Conservation (phyloP, 768 basidiomycete genomes). For the Rhodotorula toruloides region DNA sequence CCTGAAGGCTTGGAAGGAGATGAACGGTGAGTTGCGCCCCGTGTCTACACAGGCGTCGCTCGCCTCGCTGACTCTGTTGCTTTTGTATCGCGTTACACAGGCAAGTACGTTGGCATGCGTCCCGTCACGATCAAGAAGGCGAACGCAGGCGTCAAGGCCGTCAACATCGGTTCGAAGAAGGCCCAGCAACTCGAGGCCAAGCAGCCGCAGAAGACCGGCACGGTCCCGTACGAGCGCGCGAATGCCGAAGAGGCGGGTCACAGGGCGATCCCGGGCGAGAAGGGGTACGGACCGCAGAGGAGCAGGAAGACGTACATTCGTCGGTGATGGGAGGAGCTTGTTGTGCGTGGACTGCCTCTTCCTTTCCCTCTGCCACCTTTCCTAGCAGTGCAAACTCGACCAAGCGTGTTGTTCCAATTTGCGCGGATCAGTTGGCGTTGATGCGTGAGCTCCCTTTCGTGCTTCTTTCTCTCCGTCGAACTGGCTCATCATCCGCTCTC, state of each 20-base stretch:
- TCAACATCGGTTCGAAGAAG: conserved; percentile 88
- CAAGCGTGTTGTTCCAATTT: no score
- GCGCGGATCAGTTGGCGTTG: no score
- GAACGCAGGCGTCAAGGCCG: conserved; percentile 73
- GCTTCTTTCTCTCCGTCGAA: no score
- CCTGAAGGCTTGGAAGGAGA: conserved; percentile 96
- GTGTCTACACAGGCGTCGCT: background rate
- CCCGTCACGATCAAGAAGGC: conserved; percentile 97
- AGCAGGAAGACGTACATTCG: conserved; percentile 37
- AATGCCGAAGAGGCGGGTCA: conserved; percentile 33
- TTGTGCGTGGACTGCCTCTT: no score
- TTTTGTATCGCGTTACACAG: conserved; percentile 47
- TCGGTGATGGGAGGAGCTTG: no score
- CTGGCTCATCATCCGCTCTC: no score
- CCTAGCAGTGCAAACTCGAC: no score
- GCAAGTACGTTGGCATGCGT: conserved; percentile 88
- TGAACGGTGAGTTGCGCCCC: conserved; percentile 68
- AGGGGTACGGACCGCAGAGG: conserved; percentile 35
- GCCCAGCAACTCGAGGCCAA: conserved; percentile 84
- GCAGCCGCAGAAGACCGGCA: conserved; percentile 57
- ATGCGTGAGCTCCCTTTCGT: no score
- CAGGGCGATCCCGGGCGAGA: conserved; percentile 23
- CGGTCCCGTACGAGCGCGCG: conserved; percentile 30
- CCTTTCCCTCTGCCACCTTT: no score
- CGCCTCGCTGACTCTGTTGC: no score